Base-by-base conservation (phyloP, 116 monocot species). In the Papilionanthe hybrid region DNA sequence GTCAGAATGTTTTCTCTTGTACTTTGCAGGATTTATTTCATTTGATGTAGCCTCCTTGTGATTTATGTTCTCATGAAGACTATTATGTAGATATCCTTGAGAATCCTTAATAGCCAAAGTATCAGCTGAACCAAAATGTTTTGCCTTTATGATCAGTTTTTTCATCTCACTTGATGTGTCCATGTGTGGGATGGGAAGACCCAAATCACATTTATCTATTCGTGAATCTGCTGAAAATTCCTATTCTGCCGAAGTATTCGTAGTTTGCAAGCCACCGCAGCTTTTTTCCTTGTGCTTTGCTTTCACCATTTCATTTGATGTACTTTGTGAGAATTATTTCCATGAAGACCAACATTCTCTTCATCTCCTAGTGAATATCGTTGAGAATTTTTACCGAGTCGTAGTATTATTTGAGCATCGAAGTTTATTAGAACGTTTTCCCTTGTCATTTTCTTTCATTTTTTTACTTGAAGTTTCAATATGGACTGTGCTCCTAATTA, bases 181-280 rank as follows among this genome's bases (percentile, higher is more conserved):
- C n/a, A n/a, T n/a, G n/a, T n/a, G n/a, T n/a, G n/a, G n/a, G n/a
- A n/a, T n/a, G n/a, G n/a, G n/a, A n/a, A n/a, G n/a, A n/a, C n/a
- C n/a, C n/a, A n/a, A n/a, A n/a, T n/a, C n/a, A n/a, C n/a, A n/a
- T n/a, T n/a, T 43, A 25, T 75, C 48, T 48, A 4, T 20, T 43
- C 44, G 72, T 20, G 18, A 72, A 43, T 72, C 72, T 72, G 27
- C 42, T 47, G n/a, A 12, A 75, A 75, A 25, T 75, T n/a, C 75
- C 7, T 49, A 75, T 48, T 75, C 47, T 47, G n/a, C n/a, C n/a
- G n/a, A n/a, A n/a, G n/a, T n/a, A n/a, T n/a, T n/a, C n/a, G 75
- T 11, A 2, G 17, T 4, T 47, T 48, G 48, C 47, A 47, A 9
- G 47, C 49, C 42, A 12, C 49, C 25, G 5, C 12, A 25, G 5